These are phyloP conservation scores for Claviceps pazoutovae DNA, from an alignment of 2,329 filamentous ascomycete genomes.

Conservation along the genomic window DNA sequence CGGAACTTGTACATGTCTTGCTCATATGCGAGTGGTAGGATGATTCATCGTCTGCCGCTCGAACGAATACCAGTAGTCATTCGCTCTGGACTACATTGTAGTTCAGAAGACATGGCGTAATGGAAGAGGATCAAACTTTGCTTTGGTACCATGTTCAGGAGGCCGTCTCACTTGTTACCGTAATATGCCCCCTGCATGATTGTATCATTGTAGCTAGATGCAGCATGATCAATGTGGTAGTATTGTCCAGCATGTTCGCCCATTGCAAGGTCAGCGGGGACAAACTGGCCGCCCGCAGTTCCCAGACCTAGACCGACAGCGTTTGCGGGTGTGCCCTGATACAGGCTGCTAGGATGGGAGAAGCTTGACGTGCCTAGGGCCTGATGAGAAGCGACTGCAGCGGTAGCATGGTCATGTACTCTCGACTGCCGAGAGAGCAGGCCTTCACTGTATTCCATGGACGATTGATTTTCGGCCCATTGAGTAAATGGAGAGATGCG, in stretches of 20 bases:
- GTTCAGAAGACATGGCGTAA: not conserved
- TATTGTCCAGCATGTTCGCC: slow-evolving; percentile 9
- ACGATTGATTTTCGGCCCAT: slow-evolving; percentile 14
- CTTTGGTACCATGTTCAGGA: not conserved
- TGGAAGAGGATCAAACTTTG: not conserved
- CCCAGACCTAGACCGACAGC: slow-evolving; percentile 7
- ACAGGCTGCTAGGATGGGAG: slow-evolving; percentile 36
- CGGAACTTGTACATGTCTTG: not conserved
- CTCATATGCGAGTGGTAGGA: not conserved
- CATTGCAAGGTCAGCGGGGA: slow-evolving; percentile 6
- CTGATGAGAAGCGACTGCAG: slow-evolving; percentile 2
- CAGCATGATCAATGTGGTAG: slow-evolving; percentile 20
- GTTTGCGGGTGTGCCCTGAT: slow-evolving; percentile 30
- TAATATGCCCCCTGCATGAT: slow-evolving; percentile 21
- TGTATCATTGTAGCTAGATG: slow-evolving; percentile 21
- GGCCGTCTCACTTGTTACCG: slow-evolving; percentile 11
- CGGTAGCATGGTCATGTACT: slow-evolving; percentile 4
- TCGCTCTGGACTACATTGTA: not conserved
- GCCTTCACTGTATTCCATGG: slow-evolving; percentile 9
- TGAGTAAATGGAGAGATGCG: slow-evolving; percentile 19
- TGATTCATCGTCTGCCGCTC: not conserved
- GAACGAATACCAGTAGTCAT: not conserved
- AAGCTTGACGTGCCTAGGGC: slow-evolving; percentile 24
- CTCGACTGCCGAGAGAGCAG: slow-evolving; percentile 10
- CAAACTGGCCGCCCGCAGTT: slow-evolving; percentile 7